Evolutionary conservation across 2,329 filamentous ascomycete species (phyloP), one percentile per base, ranked within the genome.

Genomic region (Beauveria asiatica): DNA sequence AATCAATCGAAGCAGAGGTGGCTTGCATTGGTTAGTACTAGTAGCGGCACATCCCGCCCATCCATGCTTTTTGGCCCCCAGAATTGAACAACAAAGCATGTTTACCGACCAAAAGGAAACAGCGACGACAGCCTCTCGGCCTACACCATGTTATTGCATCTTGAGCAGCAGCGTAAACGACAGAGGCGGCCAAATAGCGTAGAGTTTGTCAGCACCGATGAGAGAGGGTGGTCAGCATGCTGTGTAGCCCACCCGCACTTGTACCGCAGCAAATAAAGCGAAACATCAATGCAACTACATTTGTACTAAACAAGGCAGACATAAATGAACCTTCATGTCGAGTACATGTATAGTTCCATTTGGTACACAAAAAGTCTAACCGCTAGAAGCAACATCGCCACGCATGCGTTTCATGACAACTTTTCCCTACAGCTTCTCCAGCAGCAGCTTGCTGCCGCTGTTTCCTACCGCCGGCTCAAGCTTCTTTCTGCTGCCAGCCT

Each of bases 401-500:
- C 55, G 17, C 17, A 7, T 52, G 56, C 52, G 52, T 53, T 48
- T 62, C 49, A 60, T 50, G 23, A 57, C 42, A 54, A 53, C 41
- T 46, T 37, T 25, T 53, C 41, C 25, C 69, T 69, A 75, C 64
- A 87, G 69, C 73, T 82, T 84, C 70, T 81, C 80, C 61, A 88
- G 72, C 64, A 88, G 72, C 62, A 88, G 71, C 70, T 78, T 82
- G 59, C 84, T 80, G 3, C 86, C 86, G 66, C 78, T 79, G 71
- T 88, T 88, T 13, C 85, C 85, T 5, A 81, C 74, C 8, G 76
- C 70, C 65, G 76, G 76, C 62, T 74, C 73, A 16, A 67, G 66
- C 67, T 77, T 76, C 69, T 76, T 77, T 65, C 76, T 76, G 42
- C 70, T 70, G 41, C 50, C 30, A 42, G 42, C 11, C 42, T 60